These are phyloP conservation scores for Phytophthora citrophthora DNA, from an alignment of 352 stramenopile species.

Conservation along the genomic window DNA sequence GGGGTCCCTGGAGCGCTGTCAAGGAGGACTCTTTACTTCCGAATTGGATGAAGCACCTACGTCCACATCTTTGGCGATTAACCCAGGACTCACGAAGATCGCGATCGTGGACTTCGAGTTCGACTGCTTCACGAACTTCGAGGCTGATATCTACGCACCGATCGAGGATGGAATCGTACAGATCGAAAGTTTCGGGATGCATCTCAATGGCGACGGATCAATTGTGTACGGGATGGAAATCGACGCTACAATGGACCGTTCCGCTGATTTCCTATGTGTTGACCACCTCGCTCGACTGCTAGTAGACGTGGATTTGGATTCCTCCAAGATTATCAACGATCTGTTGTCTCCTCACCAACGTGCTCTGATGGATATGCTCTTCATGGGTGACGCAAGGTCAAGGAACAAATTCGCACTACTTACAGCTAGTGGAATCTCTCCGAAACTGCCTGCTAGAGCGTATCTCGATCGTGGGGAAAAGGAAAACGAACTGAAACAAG, in stretches of 20 bases:
- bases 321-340: slow-evolving; percentile 96
- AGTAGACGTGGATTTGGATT: slow-evolving; percentile 96
- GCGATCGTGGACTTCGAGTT: slow-evolving; percentile 98
- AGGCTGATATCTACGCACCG: slow-evolving; percentile 97
- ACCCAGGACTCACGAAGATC: slow-evolving; percentile 95
- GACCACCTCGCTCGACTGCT: slow-evolving; percentile 96
- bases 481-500: slow-evolving; percentile 97
- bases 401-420: slow-evolving; percentile 98
- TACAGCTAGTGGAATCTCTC: slow-evolving; percentile 96
- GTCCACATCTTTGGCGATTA: slow-evolving; percentile 78
- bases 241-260: slow-evolving; percentile 96
- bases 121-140: slow-evolving; percentile 98
- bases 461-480: slow-evolving; percentile 97
- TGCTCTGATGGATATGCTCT: slow-evolving; percentile 94
- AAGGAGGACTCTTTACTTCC: slow-evolving; percentile 97
- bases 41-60: slow-evolving; percentile 90
- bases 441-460: slow-evolving; percentile 94
- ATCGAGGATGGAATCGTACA: slow-evolving; percentile 95
- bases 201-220: slow-evolving; percentile 78
- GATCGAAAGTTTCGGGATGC: slow-evolving; percentile 97
- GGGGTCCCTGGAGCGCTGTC: slow-evolving; percentile 94
- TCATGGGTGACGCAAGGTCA: slow-evolving; percentile 94
- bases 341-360: slow-evolving; percentile 95
- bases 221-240: slow-evolving; percentile 92
- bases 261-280: slow-evolving; percentile 96